phyloP scores from a whole-genome alignment of 75 land plant genomes.

The Selaginella moellendorffii region DNA sequence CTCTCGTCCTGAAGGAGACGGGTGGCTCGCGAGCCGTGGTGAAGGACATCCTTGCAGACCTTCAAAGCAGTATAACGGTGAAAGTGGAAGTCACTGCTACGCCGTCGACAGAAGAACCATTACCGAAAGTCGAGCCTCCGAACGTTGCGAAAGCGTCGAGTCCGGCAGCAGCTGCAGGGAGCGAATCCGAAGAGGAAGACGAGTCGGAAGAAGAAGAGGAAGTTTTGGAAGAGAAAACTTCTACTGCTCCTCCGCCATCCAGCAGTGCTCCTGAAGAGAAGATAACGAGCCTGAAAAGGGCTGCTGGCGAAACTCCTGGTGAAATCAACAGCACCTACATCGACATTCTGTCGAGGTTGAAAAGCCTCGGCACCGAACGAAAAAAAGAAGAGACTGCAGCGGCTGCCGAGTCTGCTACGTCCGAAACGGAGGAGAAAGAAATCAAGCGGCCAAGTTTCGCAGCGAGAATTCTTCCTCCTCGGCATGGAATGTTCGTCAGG shows the following conservation, averaged over 20 bases:
- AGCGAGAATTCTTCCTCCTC: background rate
- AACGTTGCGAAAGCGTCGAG: background rate
- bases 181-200: background rate
- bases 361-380: conserved; percentile 5
- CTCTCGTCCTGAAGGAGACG: conserved; percentile 17
- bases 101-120: background rate
- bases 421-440: background rate
- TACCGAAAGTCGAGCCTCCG: background rate
- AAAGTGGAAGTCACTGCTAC: background rate
- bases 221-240: background rate
- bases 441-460: background rate
- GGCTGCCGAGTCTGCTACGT: background rate
- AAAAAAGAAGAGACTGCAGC: background rate
- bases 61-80: conserved; percentile 8
- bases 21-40: conserved; percentile 19
- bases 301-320: conserved; percentile 2
- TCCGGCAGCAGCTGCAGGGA: background rate
- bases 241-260: no score
- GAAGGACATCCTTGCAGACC: conserved; percentile 16
- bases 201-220: background rate
- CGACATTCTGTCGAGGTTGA: background rate
- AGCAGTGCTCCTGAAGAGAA: no score
- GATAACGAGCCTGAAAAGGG: background rate
- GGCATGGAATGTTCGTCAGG: conserved; percentile 22
- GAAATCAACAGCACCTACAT: background rate